Evolutionary conservation across 2,329 filamentous ascomycete species (phyloP).

Genomic region (Daldinia sp.): DNA sequence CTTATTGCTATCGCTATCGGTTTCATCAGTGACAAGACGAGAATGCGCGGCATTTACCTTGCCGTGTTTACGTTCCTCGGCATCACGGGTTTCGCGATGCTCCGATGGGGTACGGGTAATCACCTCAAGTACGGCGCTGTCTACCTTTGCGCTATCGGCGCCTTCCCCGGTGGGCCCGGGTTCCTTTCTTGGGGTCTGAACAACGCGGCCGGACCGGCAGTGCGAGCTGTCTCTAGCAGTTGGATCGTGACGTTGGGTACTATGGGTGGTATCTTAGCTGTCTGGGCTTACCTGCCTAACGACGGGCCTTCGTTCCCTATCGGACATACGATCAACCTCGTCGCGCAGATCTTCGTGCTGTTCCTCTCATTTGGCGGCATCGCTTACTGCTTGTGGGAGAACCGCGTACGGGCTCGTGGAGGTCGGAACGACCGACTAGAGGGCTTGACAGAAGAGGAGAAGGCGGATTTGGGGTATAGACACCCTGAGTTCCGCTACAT

Average conservation of each 20-base stretch:
- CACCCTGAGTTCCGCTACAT: conserved; percentile 70
- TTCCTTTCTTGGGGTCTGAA: conserved; percentile 71
- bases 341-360: conserved; percentile 60
- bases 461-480: conserved; percentile 62
- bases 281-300: conserved; percentile 64
- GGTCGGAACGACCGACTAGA: conserved; percentile 63
- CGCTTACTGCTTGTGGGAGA: conserved; percentile 66
- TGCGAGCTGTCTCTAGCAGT: conserved; percentile 67
- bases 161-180: conserved; percentile 68
- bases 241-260: conserved; percentile 69
- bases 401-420: conserved; percentile 60
- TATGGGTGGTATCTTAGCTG: conserved; percentile 67
- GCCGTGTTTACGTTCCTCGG: conserved; percentile 57
- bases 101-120: conserved; percentile 58
- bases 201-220: conserved; percentile 67
- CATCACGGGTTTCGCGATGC: conserved; percentile 64
- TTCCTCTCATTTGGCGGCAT: conserved; percentile 62
- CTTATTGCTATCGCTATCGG: conserved; percentile 56
- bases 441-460: conserved; percentile 61
- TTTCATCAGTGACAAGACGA: conserved; percentile 58
- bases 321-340: conserved; percentile 69
- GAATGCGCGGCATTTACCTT: conserved; percentile 57
- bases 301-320: conserved; percentile 62
- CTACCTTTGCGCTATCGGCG: conserved; percentile 67
- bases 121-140: conserved; percentile 62